Evolutionary conservation across 1,284 basidiomycete genomes (phyloP).

Genomic region (Cryptococcus jaspeensis): DNA sequence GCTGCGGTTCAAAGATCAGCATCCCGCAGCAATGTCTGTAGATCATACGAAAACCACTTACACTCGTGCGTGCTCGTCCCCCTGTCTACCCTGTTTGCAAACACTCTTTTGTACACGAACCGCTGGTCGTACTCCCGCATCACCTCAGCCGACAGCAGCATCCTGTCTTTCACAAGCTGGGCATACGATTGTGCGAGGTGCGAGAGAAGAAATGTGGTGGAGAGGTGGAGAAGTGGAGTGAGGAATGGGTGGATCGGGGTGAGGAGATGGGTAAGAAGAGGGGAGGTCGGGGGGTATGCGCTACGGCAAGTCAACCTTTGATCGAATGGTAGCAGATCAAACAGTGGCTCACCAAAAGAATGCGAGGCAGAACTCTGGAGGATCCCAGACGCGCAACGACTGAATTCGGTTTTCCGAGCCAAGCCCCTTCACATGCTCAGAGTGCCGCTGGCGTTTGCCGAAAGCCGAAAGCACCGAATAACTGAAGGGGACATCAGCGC

Average conservation of each 20-base stretch:
- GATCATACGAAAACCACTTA: conserved; percentile 16
- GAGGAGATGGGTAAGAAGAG: conserved; percentile 39
- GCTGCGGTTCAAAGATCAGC: conserved; percentile 2
- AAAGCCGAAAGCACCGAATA: conserved; percentile 30
- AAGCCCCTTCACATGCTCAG: not conserved
- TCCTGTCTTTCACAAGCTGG: conserved; percentile 48
- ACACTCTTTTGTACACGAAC: conserved; percentile 48
- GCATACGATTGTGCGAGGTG: conserved; percentile 37
- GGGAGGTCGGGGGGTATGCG: conserved; percentile 40
- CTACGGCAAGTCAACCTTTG: conserved; percentile 17
- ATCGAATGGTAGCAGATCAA: not conserved
- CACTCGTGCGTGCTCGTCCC: conserved; percentile 45
- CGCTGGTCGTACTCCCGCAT: conserved; percentile 51
- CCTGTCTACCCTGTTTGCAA: conserved; percentile 42
- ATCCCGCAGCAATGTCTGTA: not conserved
- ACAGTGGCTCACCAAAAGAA: conserved; percentile 47
- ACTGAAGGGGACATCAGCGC: conserved; percentile 11
- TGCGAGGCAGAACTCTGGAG: conserved; percentile 47
- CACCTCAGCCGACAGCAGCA: conserved; percentile 48
- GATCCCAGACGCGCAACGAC: conserved; percentile 48
- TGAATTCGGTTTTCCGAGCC: conserved; percentile 40
- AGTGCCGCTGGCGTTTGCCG: conserved; percentile 21
- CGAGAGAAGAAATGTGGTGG: conserved; percentile 32
- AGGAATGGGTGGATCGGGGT: conserved; percentile 38
- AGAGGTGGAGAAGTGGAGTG: conserved; percentile 35